Percentiles rank a stretch among this genome's conserved stretches.
Evolutionary conservation across 805 yeast species (phyloP).

Genomic region (Debaryomyces tyrocola): DNA sequence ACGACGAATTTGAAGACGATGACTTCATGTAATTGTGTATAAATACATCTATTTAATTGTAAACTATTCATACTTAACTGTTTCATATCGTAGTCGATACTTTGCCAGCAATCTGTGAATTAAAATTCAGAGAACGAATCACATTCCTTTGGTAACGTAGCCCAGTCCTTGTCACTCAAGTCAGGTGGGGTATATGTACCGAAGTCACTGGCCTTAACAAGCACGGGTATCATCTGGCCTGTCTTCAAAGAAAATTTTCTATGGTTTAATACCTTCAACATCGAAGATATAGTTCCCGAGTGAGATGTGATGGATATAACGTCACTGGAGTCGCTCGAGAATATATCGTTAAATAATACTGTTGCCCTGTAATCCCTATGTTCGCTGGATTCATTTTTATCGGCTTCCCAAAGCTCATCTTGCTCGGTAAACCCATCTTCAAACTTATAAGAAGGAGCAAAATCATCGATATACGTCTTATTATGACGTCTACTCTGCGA

Average conservation of each 20-base stretch:
- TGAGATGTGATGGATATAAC: conserved; percentile 30
- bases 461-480: conserved; percentile 16
- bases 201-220: conserved; percentile 10
- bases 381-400: conserved; percentile 23
- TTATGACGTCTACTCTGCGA: conserved; percentile 29
- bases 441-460: conserved; percentile 21
- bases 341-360: conserved; percentile 26
- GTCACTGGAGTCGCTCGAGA: conserved; percentile 16
- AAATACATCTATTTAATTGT: background rate
- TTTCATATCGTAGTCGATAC: background rate
- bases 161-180: background rate
- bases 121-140: background rate
- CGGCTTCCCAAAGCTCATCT: conserved; percentile 24
- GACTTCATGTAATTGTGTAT: conserved; percentile 65
- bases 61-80: background rate
- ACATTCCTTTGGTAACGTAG: background rate
- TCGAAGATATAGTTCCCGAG: conserved; percentile 25
- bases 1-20: conserved; percentile 70
- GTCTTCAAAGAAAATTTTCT: conserved; percentile 21
- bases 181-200: background rate
- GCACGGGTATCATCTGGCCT: conserved; percentile 30
- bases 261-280: conserved; percentile 26
- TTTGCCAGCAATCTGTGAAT: no score
- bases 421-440: conserved; percentile 24
- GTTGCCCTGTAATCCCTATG: conserved; percentile 28